phyloP scores from a whole-genome alignment of 163 green algal species.

The Scenedesmus sp. region DNA sequence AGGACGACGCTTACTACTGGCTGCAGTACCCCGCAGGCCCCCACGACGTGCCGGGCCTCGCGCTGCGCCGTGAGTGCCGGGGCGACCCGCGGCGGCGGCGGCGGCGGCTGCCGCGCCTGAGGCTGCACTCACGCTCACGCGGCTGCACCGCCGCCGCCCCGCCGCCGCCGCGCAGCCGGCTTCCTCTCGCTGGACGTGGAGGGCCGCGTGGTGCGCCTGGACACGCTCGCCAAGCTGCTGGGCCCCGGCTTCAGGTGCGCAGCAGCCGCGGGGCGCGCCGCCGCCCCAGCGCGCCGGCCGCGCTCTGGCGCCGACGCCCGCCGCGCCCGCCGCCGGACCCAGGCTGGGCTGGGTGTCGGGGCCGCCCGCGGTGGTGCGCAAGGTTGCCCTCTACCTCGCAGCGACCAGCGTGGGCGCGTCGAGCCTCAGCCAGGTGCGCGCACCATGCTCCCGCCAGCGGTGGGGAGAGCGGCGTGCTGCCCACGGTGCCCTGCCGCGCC shows the following conservation, averaged over 20 bases:
- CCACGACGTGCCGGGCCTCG: slow-evolving; percentile 33
- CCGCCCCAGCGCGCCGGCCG: too few relatives aligned
- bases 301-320: too few relatives aligned
- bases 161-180: slow-evolving; percentile 19
- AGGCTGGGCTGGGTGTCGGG: slow-evolving; percentile 78
- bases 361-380: slow-evolving; percentile 53
- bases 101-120: not conserved
- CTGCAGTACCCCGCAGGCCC: slow-evolving; percentile 66
- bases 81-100: not conserved
- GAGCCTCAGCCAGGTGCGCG: slow-evolving; percentile 51
- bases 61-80: slow-evolving; percentile 32
- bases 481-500: not conserved
- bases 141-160: too few relatives aligned
- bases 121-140: not conserved
- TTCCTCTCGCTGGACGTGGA: slow-evolving; percentile 78
- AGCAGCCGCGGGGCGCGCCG: too few relatives aligned
- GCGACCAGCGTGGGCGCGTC: slow-evolving; percentile 64
- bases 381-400: slow-evolving; percentile 61
- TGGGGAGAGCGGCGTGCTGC: not conserved
- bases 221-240: slow-evolving; percentile 86
- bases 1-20: slow-evolving; percentile 92
- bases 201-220: slow-evolving; percentile 71
- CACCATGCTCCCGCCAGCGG: too few relatives aligned
- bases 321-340: too few relatives aligned
- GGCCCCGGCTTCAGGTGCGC: slow-evolving; percentile 65